Percentiles rank a stretch among this genome's conserved stretches.
Conservation (phyloP, 306 rosid species). For the Medicago arabica region DNA sequence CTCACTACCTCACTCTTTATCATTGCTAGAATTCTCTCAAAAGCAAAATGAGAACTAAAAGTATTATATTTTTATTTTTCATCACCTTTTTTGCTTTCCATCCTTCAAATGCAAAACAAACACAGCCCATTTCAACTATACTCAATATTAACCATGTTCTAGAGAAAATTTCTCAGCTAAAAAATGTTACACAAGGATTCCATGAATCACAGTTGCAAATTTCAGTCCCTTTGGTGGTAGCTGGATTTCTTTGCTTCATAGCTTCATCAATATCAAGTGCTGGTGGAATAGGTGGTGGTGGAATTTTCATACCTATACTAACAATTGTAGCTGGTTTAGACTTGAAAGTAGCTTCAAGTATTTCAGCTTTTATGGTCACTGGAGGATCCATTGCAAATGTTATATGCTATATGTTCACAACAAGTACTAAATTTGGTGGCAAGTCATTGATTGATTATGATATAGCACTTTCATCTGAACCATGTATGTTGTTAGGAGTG, state of each 20-base stretch:
- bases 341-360: conserved; percentile 79
- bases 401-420: conserved; percentile 52
- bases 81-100: conserved; percentile 44
- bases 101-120: conserved; percentile 62
- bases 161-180: conserved; percentile 44
- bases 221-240: conserved; percentile 49
- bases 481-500: conserved; percentile 85
- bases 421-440: conserved; percentile 53
- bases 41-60: conserved; percentile 46
- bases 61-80: conserved; percentile 41
- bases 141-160: conserved; percentile 39
- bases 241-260: conserved; percentile 66
- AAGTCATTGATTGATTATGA: conserved; percentile 74
- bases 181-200: conserved; percentile 21
- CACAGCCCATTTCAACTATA: conserved; percentile 49
- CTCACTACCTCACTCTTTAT: neutral
- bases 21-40: conserved; percentile 12
- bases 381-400: conserved; percentile 93
- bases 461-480: conserved; percentile 80
- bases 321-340: conserved; percentile 74
- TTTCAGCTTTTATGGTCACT: conserved; percentile 95
- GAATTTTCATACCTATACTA: conserved; percentile 78
- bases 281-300: conserved; percentile 94
- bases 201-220: conserved; percentile 46
- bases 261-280: conserved; percentile 85